These are phyloP conservation scores for Colletotrichum brevisporum DNA, from an alignment of 2,329 filamentous ascomycete genomes.

Conservation along the genomic window DNA sequence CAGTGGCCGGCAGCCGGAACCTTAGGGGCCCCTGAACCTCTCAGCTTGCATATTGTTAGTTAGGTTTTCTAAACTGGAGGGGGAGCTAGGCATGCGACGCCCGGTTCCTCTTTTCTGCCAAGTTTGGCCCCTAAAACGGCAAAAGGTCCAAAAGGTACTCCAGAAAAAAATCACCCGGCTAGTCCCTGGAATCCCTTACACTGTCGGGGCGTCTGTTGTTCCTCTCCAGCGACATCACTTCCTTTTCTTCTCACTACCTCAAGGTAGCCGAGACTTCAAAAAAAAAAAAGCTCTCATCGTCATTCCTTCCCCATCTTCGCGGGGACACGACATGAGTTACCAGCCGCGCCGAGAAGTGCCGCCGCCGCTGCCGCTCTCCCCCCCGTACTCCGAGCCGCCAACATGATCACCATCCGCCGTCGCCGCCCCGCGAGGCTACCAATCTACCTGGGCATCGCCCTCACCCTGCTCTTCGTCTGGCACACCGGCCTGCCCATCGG, in stretches of 20 bases:
- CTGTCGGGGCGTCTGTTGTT: not conserved
- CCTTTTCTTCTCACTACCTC: too few species aligned
- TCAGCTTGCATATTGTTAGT: constrained; percentile 5
- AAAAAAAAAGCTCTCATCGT: not conserved
- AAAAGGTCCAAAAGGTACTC: not conserved
- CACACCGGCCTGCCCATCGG: constrained; percentile 26
- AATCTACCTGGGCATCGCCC: constrained; percentile 36
- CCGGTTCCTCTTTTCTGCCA: constrained; percentile 28
- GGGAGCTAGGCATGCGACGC: not conserved
- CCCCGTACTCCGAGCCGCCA: constrained; percentile 34
- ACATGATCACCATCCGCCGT: constrained; percentile 42
- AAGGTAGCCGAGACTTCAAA: too few species aligned
- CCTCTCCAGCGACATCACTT: constrained; percentile 4
- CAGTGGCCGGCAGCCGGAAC: constrained; percentile 11
- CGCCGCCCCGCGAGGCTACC: constrained; percentile 38
- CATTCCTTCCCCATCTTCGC: not conserved
- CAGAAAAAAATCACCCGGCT: too few species aligned
- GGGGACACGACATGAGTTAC: constrained; percentile 34
- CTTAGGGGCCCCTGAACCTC: constrained; percentile 4
- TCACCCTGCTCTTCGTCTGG: constrained; percentile 33
- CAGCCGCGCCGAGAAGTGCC: constrained; percentile 37
- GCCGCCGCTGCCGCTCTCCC: constrained; percentile 24
- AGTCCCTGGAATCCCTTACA: too few species aligned
- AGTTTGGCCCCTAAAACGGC: not conserved
- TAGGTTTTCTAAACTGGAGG: constrained; percentile 11